Conservation (phyloP, 1,284 basidiomycete genomes). For the Salmacisia buchloeana region DNA sequence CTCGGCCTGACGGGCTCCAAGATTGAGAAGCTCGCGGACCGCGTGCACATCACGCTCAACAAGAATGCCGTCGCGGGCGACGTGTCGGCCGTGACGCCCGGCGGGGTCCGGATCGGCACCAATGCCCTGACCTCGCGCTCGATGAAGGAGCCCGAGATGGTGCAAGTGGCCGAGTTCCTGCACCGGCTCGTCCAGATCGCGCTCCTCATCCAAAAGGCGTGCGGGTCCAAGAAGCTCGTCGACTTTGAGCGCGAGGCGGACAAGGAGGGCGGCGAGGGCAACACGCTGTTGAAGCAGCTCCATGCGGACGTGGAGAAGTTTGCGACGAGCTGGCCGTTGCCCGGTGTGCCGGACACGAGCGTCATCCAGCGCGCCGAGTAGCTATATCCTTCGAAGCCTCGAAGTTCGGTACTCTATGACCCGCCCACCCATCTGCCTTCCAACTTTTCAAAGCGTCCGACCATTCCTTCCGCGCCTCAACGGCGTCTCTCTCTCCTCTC, state of each 20-base stretch:
- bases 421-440: background rate
- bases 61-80: conserved; percentile 97
- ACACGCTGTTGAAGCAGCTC: conserved; percentile 64
- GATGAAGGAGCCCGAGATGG: conserved; percentile 78
- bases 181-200: conserved; percentile 48
- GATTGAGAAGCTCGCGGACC: conserved; percentile 96
- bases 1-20: conserved; percentile 93
- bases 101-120: conserved; percentile 93
- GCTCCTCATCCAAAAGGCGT: conserved; percentile 70
- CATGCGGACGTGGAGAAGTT: conserved; percentile 71
- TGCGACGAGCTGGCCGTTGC: conserved; percentile 81
- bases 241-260: conserved; percentile 84
- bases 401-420: background rate
- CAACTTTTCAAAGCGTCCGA: background rate
- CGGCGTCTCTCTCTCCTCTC: background rate
- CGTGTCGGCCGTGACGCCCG: conserved; percentile 85
- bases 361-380: conserved; percentile 30
- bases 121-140: conserved; percentile 90
- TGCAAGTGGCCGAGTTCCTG: conserved; percentile 75
- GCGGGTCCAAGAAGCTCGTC: conserved; percentile 88
- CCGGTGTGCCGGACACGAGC: conserved; percentile 69
- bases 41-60: conserved; percentile 71
- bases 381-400: too few species aligned
- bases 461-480: background rate
- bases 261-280: conserved; percentile 65